Percentiles rank a stretch among this genome's conserved stretches.
Evolutionary conservation across 768 basidiomycete genomes (phyloP).

Genomic region (Collybiopsis luxurians): DNA sequence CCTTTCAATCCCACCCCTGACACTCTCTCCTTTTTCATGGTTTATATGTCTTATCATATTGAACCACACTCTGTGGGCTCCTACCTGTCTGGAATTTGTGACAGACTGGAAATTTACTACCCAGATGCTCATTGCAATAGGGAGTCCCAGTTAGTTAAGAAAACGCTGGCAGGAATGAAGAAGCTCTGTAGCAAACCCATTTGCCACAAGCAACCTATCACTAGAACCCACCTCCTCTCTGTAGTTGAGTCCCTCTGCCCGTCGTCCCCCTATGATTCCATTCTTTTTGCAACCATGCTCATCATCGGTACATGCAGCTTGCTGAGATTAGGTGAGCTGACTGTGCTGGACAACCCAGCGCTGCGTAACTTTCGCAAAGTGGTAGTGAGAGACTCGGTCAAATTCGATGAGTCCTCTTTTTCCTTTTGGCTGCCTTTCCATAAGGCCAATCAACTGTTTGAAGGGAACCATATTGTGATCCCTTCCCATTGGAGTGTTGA

Average conservation of each 20-base stretch:
- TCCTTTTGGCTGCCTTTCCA: constrained; percentile 13
- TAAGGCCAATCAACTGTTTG: constrained; percentile 18
- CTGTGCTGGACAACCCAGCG: constrained; percentile 12
- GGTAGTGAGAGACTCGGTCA: constrained; percentile 4
- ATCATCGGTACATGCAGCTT: constrained; percentile 16
- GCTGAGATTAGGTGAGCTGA: constrained; percentile 17
- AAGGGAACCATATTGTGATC: constrained; percentile 16
- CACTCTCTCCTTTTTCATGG: constrained; percentile 26
- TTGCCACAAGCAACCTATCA: constrained; percentile 9
- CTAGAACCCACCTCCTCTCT: constrained; percentile 6
- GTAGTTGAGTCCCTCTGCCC: neutral
- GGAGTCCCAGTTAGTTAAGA: constrained; percentile 1
- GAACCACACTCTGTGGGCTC: constrained; percentile 15
- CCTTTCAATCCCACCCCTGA: constrained; percentile 27
- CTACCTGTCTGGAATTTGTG: constrained; percentile 22
- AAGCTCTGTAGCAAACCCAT: neutral
- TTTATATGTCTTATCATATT: constrained; percentile 26
- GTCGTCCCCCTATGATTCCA: constrained; percentile 15
- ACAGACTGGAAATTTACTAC: constrained; percentile 17
- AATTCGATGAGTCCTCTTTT: neutral
- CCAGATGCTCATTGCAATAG: constrained; percentile 10
- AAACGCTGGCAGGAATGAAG: constrained; percentile 11
- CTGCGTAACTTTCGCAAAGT: constrained; percentile 9
- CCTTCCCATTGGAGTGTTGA: neutral
- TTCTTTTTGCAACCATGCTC: constrained; percentile 15